Evolutionary conservation across 352 stramenopile species (phyloP).

Genomic region (Nothophytophthora sp.): DNA sequence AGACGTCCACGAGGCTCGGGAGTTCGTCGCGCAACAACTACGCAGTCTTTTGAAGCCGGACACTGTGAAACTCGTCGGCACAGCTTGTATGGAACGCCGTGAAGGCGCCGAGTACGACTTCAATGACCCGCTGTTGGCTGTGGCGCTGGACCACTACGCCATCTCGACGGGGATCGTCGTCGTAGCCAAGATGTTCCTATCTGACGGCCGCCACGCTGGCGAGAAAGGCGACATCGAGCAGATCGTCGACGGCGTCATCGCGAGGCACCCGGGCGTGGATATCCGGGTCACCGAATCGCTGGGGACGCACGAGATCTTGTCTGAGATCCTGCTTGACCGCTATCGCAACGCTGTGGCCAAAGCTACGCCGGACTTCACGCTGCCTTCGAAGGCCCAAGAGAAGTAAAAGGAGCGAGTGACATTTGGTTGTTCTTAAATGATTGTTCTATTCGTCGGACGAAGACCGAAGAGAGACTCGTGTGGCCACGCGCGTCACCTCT

Average conservation of each 20-base stretch:
- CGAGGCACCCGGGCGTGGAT: constrained; percentile 41
- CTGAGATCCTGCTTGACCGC: constrained; percentile 66
- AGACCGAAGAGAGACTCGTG: constrained; percentile 37
- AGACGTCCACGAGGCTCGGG: constrained; percentile 68
- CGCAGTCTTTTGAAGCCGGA: constrained; percentile 32
- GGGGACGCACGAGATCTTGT: constrained; percentile 60
- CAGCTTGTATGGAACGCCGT: constrained; percentile 79
- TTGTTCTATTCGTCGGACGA: too few relatives aligned
- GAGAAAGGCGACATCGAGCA: constrained; percentile 79
- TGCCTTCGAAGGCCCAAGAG: constrained; percentile 1
- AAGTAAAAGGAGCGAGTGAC: constrained; percentile 11
- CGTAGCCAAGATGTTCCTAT: constrained; percentile 78
- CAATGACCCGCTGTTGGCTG: constrained; percentile 74
- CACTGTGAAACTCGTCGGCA: constrained; percentile 46
- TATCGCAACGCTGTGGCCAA: constrained; percentile 43
- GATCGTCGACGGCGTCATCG: constrained; percentile 54
- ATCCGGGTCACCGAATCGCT: constrained; percentile 69
- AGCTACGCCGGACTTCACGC: constrained; percentile 20
- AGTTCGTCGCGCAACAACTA: constrained; percentile 61
- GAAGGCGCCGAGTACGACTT: constrained; percentile 77
- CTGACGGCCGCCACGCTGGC: constrained; percentile 69
- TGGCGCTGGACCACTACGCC: constrained; percentile 64
- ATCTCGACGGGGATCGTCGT: constrained; percentile 67
- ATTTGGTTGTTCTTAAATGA: too few relatives aligned
- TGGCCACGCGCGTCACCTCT: constrained; percentile 59